phyloP scores from a whole-genome alignment of 2,329 filamentous ascomycete genomes.

The Ceratocystiopsis brevicomis region DNA sequence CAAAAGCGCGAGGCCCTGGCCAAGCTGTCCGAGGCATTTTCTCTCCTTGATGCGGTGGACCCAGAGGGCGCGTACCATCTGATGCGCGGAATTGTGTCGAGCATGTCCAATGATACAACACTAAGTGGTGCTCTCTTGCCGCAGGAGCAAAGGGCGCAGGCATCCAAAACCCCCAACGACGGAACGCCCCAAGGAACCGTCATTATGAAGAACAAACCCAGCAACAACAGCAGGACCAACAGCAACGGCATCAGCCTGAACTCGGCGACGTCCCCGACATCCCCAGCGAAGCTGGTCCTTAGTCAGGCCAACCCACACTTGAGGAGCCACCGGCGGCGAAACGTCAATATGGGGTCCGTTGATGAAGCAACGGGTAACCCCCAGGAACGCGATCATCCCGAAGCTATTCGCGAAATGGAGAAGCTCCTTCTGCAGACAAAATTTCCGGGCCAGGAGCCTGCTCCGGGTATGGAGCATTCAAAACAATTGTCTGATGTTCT shows the following conservation, averaged over 20 bases:
- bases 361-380: slow-evolving; percentile 16
- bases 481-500: slow-evolving; percentile 78
- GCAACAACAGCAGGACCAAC: slow-evolving; percentile 18
- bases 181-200: slow-evolving; percentile 35
- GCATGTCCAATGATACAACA: slow-evolving; percentile 50
- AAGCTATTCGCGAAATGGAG: slow-evolving; percentile 21
- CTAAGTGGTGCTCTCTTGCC: slow-evolving; percentile 32
- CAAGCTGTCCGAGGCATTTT: slow-evolving; percentile 69
- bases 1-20: slow-evolving; percentile 68
- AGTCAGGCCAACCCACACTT: slow-evolving; percentile 73
- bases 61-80: slow-evolving; percentile 81
- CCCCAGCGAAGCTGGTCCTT: slow-evolving; percentile 49
- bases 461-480: slow-evolving; percentile 75
- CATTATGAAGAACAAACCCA: slow-evolving; percentile 31
- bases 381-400: slow-evolving; percentile 20
- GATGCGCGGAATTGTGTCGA: slow-evolving; percentile 57
- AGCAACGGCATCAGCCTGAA: slow-evolving; percentile 13
- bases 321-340: slow-evolving; percentile 54
- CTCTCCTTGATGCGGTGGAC: slow-evolving; percentile 65
- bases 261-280: slow-evolving; percentile 11
- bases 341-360: slow-evolving; percentile 21
- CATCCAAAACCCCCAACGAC: slow-evolving; percentile 19
- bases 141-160: slow-evolving; percentile 9
- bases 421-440: slow-evolving; percentile 30
- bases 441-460: slow-evolving; percentile 33